A percentile compares a stretch with the other conserved stretches of the same genome.
phyloP scores from a whole-genome alignment of 1,284 basidiomycete genomes.

The Farysia itapuensis region DNA sequence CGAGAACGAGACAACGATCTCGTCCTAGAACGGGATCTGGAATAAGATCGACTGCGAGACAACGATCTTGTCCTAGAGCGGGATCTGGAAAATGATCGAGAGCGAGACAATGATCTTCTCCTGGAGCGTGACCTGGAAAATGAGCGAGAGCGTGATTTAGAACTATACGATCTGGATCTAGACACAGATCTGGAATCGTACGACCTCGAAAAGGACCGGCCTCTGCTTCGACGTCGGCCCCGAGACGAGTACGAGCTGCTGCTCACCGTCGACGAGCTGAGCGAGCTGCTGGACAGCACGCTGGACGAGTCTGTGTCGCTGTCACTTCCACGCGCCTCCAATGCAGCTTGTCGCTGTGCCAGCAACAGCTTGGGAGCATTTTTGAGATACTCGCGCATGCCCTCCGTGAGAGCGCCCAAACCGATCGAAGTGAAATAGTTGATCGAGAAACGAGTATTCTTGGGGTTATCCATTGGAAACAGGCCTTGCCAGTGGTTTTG shows the following conservation, averaged over 20 bases:
- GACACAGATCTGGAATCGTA: slow-evolving; percentile 1
- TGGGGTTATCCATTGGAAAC: slow-evolving; percentile 95
- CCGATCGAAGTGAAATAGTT: slow-evolving; percentile 92
- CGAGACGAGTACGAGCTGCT: slow-evolving; percentile 13
- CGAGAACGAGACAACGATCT: slow-evolving; percentile 4
- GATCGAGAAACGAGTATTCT: slow-evolving; percentile 95
- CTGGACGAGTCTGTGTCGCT: slow-evolving; percentile 31
- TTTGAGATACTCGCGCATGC: slow-evolving; percentile 94
- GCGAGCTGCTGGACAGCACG: slow-evolving; percentile 23
- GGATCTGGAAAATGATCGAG: slow-evolving; percentile 1
- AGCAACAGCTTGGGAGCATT: slow-evolving; percentile 87
- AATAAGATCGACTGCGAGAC: slow-evolving; percentile 5
- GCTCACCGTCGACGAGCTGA: slow-evolving; percentile 6
- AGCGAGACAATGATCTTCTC: slow-evolving; percentile 8
- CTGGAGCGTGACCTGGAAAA: background rate
- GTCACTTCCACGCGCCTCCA: slow-evolving; percentile 36
- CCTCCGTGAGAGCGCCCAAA: slow-evolving; percentile 84
- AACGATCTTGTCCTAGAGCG: slow-evolving; percentile 5
- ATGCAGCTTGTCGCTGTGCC: slow-evolving; percentile 74
- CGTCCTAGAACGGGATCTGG: slow-evolving; percentile 3
- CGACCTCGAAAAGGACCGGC: background rate
- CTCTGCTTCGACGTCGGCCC: background rate
- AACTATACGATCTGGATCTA: slow-evolving; percentile 15
- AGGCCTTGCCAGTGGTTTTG: slow-evolving; percentile 75
- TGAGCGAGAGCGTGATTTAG: slow-evolving; percentile 8